These are phyloP conservation scores for Candida schatavii DNA, from an alignment of 805 yeast genomes.

Conservation along the genomic window DNA sequence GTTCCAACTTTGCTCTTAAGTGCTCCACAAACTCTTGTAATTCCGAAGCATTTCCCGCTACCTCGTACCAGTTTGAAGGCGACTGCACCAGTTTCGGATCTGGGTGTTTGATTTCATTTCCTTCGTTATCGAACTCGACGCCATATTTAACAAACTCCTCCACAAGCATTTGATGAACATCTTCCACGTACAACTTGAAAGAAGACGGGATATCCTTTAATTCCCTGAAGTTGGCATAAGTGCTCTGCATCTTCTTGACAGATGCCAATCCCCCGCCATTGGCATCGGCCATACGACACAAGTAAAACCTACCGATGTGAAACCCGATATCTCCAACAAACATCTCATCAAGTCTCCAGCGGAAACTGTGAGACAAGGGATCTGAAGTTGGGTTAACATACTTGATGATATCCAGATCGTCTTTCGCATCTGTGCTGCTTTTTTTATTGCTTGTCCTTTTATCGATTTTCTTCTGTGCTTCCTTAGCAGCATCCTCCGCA, in stretches of 20 bases:
- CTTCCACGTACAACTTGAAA: slow-evolving; percentile 42
- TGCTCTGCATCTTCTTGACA: slow-evolving; percentile 29
- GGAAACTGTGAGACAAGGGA: slow-evolving; percentile 32
- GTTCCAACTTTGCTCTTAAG: slow-evolving; percentile 20
- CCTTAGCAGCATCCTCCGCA: slow-evolving; percentile 27
- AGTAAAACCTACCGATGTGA: slow-evolving; percentile 37
- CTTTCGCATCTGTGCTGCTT: not conserved
- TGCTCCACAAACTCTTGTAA: slow-evolving; percentile 24
- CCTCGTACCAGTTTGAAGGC: slow-evolving; percentile 28
- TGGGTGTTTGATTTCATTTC: slow-evolving; percentile 22
- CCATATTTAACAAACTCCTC: slow-evolving; percentile 28
- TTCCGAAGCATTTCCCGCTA: slow-evolving; percentile 31
- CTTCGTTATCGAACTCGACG: slow-evolving; percentile 31
- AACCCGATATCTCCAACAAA: slow-evolving; percentile 41
- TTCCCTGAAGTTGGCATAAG: slow-evolving; percentile 13
- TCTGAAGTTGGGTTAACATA: slow-evolving; percentile 40
- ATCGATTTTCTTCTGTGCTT: slow-evolving; percentile 28
- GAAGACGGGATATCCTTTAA: slow-evolving; percentile 17
- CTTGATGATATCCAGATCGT: slow-evolving; percentile 12
- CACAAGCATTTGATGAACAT: slow-evolving; percentile 31
- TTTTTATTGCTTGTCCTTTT: slow-evolving; percentile 12
- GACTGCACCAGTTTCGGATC: not conserved
- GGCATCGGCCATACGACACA: slow-evolving; percentile 34
- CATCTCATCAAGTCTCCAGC: slow-evolving; percentile 32
- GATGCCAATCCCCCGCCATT: slow-evolving; percentile 36